Evolutionary conservation across 192 early-diverging fungal genomes (phyloP), one percentile per base, ranked within the genome.

Genomic region (Phycomyces nitens): DNA sequence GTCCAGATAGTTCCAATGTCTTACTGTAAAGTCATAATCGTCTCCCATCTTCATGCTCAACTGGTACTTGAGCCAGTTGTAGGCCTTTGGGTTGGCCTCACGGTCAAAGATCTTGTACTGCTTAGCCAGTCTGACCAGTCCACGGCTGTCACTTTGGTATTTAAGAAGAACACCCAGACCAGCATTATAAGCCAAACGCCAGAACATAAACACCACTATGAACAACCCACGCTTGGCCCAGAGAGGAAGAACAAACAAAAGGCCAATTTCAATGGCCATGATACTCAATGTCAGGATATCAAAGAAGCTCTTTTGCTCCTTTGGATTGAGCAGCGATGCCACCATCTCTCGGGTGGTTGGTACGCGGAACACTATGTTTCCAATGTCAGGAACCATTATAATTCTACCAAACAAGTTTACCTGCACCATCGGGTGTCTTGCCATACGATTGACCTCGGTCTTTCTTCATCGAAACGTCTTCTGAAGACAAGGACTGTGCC

Each of bases 101-200:
- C 77, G 77, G 60, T 89, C 81, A 69, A 87, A 87, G 64, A 91
- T 78, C 6, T 88, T 87, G 44, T 79, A 76, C 60, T 84, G 80
- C 70, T 86, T 88, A 8, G 87, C 88, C 74, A 82, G 82, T 5
- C 80, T 75, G 10, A 95, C 89, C 26, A 97, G 70, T 14, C 82
- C 82, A 16, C 83, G 79, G 53, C 80, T 80, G 52, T 89, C 86
- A 71, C 90, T 93, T 77, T 95, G 93, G 56, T 78, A 73, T 63
- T 88, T 90, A 49, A 98, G 76, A 16, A 96, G 71, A 57, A 83
- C 80, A 14, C 96, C 96, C 5, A 98, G 72, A n/a, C 91, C 93
- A 5, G 79, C 79, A 71, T 96, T 94, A 78, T 96, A 96, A 58
- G 83, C 82, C 27, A 84, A 65, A 57, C 96, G 85, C 94, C 94